Conservation (phyloP, 2,329 filamentous ascomycete genomes). For the Beauveria scarabaeidicola region DNA sequence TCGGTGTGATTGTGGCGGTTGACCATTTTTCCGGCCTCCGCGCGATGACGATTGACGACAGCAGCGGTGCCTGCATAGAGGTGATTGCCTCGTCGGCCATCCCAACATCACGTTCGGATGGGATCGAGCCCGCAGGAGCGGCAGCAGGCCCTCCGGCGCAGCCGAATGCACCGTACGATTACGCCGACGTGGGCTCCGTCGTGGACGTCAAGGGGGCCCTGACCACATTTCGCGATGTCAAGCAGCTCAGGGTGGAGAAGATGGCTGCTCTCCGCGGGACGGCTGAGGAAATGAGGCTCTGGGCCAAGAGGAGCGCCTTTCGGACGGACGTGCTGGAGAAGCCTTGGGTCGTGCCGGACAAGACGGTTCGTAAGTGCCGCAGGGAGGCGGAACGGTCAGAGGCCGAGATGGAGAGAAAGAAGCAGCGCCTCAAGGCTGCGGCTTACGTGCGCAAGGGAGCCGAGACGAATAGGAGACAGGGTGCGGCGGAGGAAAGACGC, state of each 20-base stretch:
- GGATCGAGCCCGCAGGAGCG: not conserved
- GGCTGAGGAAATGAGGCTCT: slow-evolving; percentile 48
- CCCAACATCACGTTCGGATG: not conserved
- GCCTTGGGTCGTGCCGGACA: slow-evolving; percentile 46
- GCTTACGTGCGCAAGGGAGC: not conserved
- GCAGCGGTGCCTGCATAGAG: slow-evolving; percentile 52
- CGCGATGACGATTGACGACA: slow-evolving; percentile 56
- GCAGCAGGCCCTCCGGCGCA: not conserved
- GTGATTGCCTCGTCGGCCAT: slow-evolving; percentile 16
- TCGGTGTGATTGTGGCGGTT: slow-evolving; percentile 59
- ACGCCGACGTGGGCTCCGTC: slow-evolving; percentile 43
- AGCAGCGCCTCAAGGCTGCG: slow-evolving; percentile 17
- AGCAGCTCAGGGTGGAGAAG: slow-evolving; percentile 45
- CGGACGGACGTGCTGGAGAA: slow-evolving; percentile 38
- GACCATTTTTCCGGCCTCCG: slow-evolving; percentile 40
- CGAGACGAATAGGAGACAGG: not conserved
- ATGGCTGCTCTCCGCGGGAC: slow-evolving; percentile 41
- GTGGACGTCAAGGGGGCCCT: slow-evolving; percentile 50
- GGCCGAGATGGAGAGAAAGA: slow-evolving; percentile 20
- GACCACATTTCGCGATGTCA: slow-evolving; percentile 36
- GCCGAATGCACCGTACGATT: slow-evolving; percentile 15
- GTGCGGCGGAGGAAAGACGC: not conserved
- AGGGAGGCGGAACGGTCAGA: slow-evolving; percentile 34
- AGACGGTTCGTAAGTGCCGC: slow-evolving; percentile 41
- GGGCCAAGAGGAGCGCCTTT: slow-evolving; percentile 47